phyloP scores from a whole-genome alignment of 768 basidiomycete species.

The Serendipita sp. region DNA sequence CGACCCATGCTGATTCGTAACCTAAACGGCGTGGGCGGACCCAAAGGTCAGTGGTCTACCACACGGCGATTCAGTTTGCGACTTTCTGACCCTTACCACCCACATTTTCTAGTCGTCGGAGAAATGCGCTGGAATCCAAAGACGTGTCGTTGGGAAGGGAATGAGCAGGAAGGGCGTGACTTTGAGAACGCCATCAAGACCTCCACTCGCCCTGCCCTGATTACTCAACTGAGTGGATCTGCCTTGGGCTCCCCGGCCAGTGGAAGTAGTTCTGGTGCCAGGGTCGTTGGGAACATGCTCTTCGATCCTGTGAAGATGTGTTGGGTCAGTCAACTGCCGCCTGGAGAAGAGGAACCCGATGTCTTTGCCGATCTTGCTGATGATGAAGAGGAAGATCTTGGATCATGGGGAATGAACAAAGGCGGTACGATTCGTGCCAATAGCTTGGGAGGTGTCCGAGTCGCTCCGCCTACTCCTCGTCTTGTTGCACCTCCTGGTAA shows the following conservation, averaged over 20 bases:
- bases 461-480: conserved; percentile 17
- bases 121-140: conserved; percentile 97
- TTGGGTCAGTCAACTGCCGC: conserved; percentile 75
- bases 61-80: neutral
- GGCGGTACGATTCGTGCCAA: conserved; percentile 65
- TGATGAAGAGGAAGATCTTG: conserved; percentile 61
- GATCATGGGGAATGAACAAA: conserved; percentile 41
- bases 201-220: conserved; percentile 84
- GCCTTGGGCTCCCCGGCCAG: conserved; percentile 59
- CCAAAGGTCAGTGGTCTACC: conserved; percentile 46
- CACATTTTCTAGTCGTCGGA: conserved; percentile 52
- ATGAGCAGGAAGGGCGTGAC: conserved; percentile 78
- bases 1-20: conserved; percentile 85
- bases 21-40: conserved; percentile 44
- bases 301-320: conserved; percentile 93
- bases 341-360: conserved; percentile 88
- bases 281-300: conserved; percentile 94
- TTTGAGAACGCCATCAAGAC: conserved; percentile 71
- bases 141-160: conserved; percentile 90
- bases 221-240: conserved; percentile 85
- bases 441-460: conserved; percentile 13
- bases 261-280: conserved; percentile 53
- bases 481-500: conserved; percentile 20
- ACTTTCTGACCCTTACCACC: neutral
- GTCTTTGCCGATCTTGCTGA: conserved; percentile 89